Base-by-base conservation (phyloP, 257 asterid species). In the Verbena officinalis region DNA sequence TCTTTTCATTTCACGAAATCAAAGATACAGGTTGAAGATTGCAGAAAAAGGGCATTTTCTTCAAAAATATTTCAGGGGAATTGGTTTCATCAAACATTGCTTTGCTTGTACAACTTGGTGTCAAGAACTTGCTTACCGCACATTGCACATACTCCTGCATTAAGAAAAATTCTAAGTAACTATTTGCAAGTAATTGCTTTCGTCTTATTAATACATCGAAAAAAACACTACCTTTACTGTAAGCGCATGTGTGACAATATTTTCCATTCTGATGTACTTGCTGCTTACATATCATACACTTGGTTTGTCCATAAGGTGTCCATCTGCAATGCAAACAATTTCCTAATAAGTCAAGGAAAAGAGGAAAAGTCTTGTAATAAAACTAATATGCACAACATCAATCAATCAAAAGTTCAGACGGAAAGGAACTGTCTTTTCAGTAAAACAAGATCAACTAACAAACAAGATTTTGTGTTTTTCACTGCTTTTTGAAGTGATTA, bases 91-190 rank as follows among this genome's bases (percentile, higher is more conserved):
- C 77, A 94, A 12, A 82, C 99, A 67, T 94, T 94, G 89, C 99
- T 94, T 81, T 94, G 99, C 80, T 90, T 94, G 88, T 90, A 94
- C 5, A 79, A 45, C 78, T 90, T 88, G 75, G 99, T 94, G 82
- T 94, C 99, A 15, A 94, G 91, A 11, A 94, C 99, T 84, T 94
- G 97, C 76, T 94, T 90, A 24, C 99, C 99, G 12, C 99, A 94
- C 96, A 94, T 90, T 12, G 99, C 99, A 73, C 99, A 94, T 3
- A 88, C 98, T 68, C 99, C 99, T 94, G 86, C 92, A 85, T 65
- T 20, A 78, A 36, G 27, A 59, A 65, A 13, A 71, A 12, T 21
- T 51, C 9, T 38, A 70, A 4, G 54, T 70, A 36, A 45, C 43
- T 24, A 55, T 13, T 4, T 7, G 40, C 33, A 55, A 23, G 51